Evolutionary conservation across 73 alveolate species (phyloP).

Genomic region (Breviolum minutum): DNA sequence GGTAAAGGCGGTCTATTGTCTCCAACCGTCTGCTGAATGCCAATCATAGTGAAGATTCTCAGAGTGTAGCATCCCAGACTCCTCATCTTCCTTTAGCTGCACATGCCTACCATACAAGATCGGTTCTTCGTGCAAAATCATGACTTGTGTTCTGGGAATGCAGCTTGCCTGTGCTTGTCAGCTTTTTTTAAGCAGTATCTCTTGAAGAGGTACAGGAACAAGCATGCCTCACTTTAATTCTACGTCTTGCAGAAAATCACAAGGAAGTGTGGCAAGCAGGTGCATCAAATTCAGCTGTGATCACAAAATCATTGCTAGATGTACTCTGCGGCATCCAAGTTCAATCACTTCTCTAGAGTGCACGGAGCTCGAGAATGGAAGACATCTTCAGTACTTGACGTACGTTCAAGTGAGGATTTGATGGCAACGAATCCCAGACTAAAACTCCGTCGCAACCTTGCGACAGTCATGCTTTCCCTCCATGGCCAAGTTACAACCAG

Average conservation of each 20-base stretch:
- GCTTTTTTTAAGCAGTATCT: constrained; percentile 18
- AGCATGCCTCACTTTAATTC: constrained; percentile 23
- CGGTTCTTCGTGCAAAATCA: background rate
- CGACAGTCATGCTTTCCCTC: background rate
- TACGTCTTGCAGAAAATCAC: no score
- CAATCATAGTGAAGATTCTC: background rate
- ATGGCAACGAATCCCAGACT: background rate
- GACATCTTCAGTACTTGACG: no score
- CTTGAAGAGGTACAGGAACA: constrained; percentile 41
- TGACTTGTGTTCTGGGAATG: background rate
- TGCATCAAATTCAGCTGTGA: no score
- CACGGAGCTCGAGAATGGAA: no score
- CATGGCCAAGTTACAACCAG: background rate
- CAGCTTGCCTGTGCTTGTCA: constrained; percentile 80
- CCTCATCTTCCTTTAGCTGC: constrained; percentile 74
- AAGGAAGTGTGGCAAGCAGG: no score
- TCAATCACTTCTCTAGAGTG: no score
- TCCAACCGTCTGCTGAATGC: background rate
- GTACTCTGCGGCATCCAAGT: no score
- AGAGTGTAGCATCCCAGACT: constrained; percentile 56
- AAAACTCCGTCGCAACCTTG: background rate
- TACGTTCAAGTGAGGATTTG: background rate
- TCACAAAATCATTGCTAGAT: no score
- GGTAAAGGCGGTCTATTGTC: background rate
- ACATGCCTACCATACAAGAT: background rate